Evolutionary conservation across 257 asterid genomes (phyloP).

Genomic region (Solanum dulcamara): DNA sequence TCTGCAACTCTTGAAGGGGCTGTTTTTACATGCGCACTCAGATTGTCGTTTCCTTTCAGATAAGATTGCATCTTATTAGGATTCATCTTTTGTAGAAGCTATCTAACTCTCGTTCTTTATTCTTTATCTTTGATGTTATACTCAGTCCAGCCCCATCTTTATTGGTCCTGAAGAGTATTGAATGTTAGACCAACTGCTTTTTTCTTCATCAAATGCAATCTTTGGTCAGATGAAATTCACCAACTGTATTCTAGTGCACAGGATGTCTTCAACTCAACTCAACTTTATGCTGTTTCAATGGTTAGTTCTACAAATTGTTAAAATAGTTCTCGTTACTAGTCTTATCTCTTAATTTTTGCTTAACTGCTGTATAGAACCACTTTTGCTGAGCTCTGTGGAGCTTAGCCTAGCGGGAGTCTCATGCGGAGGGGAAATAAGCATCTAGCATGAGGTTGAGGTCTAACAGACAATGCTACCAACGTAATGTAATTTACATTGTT

Average conservation of each 20-base stretch:
- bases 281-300: slow-evolving; percentile 61
- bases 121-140: slow-evolving; percentile 10
- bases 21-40: not conserved
- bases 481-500: not conserved
- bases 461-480: not conserved
- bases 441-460: not conserved
- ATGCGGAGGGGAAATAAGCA: not conserved
- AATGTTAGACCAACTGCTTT: slow-evolving; percentile 91
- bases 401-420: not conserved
- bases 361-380: not conserved
- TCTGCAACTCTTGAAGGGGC: not conserved
- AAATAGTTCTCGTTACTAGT: not conserved
- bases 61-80: not conserved
- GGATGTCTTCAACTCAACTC: slow-evolving; percentile 82
- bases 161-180: slow-evolving; percentile 76
- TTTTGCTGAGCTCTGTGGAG: not conserved
- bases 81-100: not conserved
- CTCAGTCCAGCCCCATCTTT: slow-evolving; percentile 55
- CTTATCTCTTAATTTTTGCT: not conserved
- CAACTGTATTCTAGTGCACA: slow-evolving; percentile 50
- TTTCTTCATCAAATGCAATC: slow-evolving; percentile 74
- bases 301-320: slow-evolving; percentile 24
- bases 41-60: not conserved
- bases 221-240: slow-evolving; percentile 59
- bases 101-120: not conserved